Base-by-base conservation (phyloP, 129 eudicot species). In the Apium graveolens region DNA sequence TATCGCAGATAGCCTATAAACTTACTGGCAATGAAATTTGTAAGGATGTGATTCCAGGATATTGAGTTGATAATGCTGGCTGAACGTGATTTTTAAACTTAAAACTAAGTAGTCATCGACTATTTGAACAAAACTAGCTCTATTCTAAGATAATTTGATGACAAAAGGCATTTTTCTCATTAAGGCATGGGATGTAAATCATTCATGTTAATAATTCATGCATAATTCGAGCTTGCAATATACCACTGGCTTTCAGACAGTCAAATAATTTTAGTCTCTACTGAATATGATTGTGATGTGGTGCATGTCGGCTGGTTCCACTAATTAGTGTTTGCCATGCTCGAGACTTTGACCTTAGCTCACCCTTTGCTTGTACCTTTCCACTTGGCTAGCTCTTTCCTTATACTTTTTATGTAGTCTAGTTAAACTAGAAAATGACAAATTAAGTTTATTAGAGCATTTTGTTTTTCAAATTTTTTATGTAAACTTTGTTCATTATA, bases 271-370 rank as follows among this genome's bases (percentile, higher is more conserved):
- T 71, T 34, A 76, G 84, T 81, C 81, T 81, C 81, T 78, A 77
- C n/a, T 34, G 27, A 57, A 79, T 78, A 75, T 83, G 63, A 66
- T 78, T 83, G 75, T 81, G 75, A 26, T 24, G 49, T 24, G 24
- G 20, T 12, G 70, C 85, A 26, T 11, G 39, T 65, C 37, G 29
- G 39, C 70, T 49, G 70, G 53, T 81, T 76, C 85, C 85, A 81
- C 85, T 82, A 81, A 73, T 87, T 71, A 78, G 77, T 87, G 26
- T 45, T 72, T 81, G 46, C 34, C 76, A 41, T 17, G 9, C 35
- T 70, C 18, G 45, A 63, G 62, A 81, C 73, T 80, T 84, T 77
- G 81, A 60, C 48, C 44, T 75, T 65, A 75, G 43, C 37, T 49
- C 8, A 72, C 66, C 74, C 66, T 71, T 83, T 35, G 45, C 63